These are phyloP conservation scores for Coleophoma cylindrospora DNA, from an alignment of 2,329 filamentous ascomycete species.

Conservation along the genomic window DNA sequence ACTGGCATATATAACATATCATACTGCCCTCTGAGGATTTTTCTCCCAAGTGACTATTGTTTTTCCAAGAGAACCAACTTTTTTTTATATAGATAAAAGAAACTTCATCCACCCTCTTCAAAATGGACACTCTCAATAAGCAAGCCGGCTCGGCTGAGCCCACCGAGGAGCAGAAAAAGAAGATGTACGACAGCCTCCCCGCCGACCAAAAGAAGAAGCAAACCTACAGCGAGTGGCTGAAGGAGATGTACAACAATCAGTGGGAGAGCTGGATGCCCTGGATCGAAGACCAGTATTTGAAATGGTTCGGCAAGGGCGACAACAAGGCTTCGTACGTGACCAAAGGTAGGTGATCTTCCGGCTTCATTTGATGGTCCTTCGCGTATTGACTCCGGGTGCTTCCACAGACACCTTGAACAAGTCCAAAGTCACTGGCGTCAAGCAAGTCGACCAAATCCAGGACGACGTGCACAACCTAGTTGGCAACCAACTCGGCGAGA, in stretches of 20 bases:
- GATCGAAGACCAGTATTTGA: constrained; percentile 68
- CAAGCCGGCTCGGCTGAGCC: background rate
- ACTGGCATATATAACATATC: background rate
- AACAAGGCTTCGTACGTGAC: constrained; percentile 71
- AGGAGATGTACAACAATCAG: constrained; percentile 63
- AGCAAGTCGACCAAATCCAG: constrained; percentile 64
- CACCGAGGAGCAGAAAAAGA: constrained; percentile 13
- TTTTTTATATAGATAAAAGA: background rate
- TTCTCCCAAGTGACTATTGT: too few relatives aligned
- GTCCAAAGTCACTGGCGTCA: constrained; percentile 63
- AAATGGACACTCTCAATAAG: constrained; percentile 4
- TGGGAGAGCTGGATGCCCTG: constrained; percentile 75
- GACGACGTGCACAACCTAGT: constrained; percentile 61
- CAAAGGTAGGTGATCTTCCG: constrained; percentile 45
- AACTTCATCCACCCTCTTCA: background rate
- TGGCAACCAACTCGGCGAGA: constrained; percentile 60
- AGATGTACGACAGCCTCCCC: constrained; percentile 11
- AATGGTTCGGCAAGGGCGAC: constrained; percentile 65
- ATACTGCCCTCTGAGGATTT: background rate
- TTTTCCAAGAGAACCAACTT: background rate
- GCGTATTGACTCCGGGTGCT: constrained; percentile 1
- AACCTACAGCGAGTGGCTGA: constrained; percentile 47
- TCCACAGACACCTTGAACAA: constrained; percentile 58
- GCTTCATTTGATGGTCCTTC: background rate
- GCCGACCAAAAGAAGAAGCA: constrained; percentile 15